Evolutionary conservation across 495 filamentous ascomycete genomes (phyloP).

Genomic region (Tuber microsphaerosporum): DNA sequence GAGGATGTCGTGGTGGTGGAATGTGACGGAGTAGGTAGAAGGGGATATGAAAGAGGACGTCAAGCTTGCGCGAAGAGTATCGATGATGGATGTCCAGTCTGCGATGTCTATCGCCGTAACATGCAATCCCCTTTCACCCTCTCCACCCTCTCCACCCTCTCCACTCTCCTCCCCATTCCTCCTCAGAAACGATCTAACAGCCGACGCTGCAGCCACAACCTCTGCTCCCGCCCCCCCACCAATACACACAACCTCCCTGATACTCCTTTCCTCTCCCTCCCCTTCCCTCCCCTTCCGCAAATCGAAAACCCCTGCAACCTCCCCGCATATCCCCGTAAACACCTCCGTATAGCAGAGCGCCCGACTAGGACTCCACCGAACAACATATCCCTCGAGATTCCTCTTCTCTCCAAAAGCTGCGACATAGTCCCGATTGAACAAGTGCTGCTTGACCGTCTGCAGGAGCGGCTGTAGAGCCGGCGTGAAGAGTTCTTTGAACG

Average conservation of each 20-base stretch:
- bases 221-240: slow-evolving; percentile 86
- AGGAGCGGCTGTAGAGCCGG: slow-evolving; percentile 51
- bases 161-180: slow-evolving; percentile 7
- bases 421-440: slow-evolving; percentile 78
- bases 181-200: slow-evolving; percentile 47
- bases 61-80: slow-evolving; percentile 48
- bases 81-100: slow-evolving; percentile 60
- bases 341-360: slow-evolving; percentile 71
- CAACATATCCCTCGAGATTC: slow-evolving; percentile 69
- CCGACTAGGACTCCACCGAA: slow-evolving; percentile 76
- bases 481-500: slow-evolving; percentile 50
- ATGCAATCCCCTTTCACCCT: slow-evolving; percentile 42
- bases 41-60: slow-evolving; percentile 47
- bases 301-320: slow-evolving; percentile 43
- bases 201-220: slow-evolving; percentile 64
- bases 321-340: slow-evolving; percentile 49
- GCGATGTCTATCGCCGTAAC: slow-evolving; percentile 73
- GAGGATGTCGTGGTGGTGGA: slow-evolving; percentile 60
- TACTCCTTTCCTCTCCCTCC: neutral
- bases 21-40: slow-evolving; percentile 46
- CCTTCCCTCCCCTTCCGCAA: slow-evolving; percentile 6
- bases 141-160: slow-evolving; percentile 1
- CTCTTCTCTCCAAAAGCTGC: slow-evolving; percentile 65
- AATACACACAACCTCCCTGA: slow-evolving; percentile 56
- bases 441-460: slow-evolving; percentile 72